Percentiles rank a stretch among this genome's conserved stretches.
These are phyloP conservation scores for Tricladium varicosporioides DNA, from an alignment of 2,329 filamentous ascomycete genomes.

Conservation along the genomic window DNA sequence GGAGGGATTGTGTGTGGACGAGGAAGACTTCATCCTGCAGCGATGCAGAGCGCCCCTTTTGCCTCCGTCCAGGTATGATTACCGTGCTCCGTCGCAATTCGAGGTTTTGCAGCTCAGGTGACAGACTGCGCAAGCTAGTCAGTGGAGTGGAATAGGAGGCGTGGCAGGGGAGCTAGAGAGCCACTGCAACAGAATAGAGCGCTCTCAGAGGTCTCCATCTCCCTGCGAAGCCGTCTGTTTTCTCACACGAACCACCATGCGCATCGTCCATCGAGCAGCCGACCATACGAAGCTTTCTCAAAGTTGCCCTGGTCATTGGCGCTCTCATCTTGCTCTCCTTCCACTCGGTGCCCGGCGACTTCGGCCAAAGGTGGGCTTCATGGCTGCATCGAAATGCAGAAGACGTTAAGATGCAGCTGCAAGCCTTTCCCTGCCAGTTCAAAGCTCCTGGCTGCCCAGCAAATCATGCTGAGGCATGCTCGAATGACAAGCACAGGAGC, in stretches of 20 bases:
- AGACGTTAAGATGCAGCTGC: constrained; percentile 24
- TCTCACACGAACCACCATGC: not conserved
- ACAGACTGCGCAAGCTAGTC: constrained; percentile 11
- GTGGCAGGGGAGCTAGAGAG: not conserved
- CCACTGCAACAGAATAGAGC: not conserved
- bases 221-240: not conserved
- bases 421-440: constrained; percentile 10
- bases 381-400: constrained; percentile 5
- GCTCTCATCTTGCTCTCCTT: not conserved
- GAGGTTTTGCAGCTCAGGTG: constrained; percentile 26
- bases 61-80: constrained; percentile 1
- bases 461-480: not conserved
- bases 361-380: not conserved
- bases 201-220: not conserved
- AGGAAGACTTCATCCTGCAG: constrained; percentile 9
- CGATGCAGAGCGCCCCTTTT: not conserved
- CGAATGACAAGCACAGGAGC: constrained; percentile 6
- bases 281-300: not conserved
- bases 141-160: not conserved
- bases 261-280: not conserved
- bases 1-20: not conserved
- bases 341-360: constrained; percentile 16
- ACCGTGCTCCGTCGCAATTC: constrained; percentile 14
- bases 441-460: not conserved
- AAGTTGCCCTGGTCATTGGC: too few species aligned